A percentile compares a stretch with the other conserved stretches of the same genome.
These are phyloP conservation scores for Brettanomyces anomalus DNA, from an alignment of 805 yeast species.

Conservation along the genomic window DNA sequence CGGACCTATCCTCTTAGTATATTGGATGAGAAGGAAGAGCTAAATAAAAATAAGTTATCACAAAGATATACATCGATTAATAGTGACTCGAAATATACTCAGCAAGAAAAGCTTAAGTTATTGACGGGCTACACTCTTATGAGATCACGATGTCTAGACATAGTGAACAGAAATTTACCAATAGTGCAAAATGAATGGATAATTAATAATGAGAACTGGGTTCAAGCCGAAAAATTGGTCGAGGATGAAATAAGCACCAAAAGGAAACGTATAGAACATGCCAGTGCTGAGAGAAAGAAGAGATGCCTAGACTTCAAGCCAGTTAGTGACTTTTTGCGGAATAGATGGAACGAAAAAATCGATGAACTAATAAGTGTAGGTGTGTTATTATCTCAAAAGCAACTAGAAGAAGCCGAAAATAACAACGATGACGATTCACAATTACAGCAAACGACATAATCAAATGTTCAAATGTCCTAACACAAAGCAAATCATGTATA, in stretches of 20 bases:
- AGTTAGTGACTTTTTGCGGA: conserved; percentile 33
- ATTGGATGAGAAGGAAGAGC: not conserved
- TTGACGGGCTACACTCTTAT: conserved; percentile 10
- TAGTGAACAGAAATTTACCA: not conserved
- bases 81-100: not conserved
- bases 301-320: conserved; percentile 37
- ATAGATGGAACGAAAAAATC: conserved; percentile 43
- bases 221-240: conserved; percentile 9
- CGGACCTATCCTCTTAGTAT: not conserved
- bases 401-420: not conserved
- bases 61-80: conserved; percentile 6
- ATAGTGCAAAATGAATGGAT: conserved; percentile 3
- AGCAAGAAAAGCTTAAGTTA: conserved; percentile 7
- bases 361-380: conserved; percentile 30
- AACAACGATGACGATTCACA: too few relatives aligned
- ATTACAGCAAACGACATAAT: too few relatives aligned
- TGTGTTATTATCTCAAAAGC: not conserved
- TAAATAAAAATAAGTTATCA: conserved; percentile 1
- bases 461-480: too few relatives aligned
- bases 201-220: not conserved
- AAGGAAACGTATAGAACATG: conserved; percentile 36
- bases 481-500: too few relatives aligned
- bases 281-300: conserved; percentile 32
- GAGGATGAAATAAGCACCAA: conserved; percentile 19
- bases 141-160: conserved; percentile 4